Evolutionary conservation across 208 protist species (phyloP).

Genomic region (Jaenimonas drosophilae): DNA sequence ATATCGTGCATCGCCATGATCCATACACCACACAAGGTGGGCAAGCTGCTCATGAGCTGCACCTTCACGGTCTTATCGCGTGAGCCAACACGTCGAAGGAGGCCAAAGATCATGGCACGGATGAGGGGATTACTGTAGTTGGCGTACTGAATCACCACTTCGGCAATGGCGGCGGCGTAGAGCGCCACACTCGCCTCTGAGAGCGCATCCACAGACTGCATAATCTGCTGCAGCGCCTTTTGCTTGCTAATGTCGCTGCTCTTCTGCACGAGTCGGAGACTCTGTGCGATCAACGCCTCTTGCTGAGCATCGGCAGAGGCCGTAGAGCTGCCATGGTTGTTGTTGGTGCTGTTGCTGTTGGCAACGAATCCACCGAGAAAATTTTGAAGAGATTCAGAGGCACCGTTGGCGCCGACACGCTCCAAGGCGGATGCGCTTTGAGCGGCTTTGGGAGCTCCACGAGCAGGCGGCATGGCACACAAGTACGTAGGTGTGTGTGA

Average conservation of each 20-base stretch:
- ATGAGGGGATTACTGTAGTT: slow-evolving; percentile 52
- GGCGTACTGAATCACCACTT: slow-evolving; percentile 52
- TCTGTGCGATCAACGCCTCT: slow-evolving; percentile 39
- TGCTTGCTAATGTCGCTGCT: slow-evolving; percentile 79
- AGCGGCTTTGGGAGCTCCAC: slow-evolving; percentile 24
- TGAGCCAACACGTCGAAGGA: slow-evolving; percentile 39
- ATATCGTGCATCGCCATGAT: slow-evolving; percentile 79
- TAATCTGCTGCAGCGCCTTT: slow-evolving; percentile 65
- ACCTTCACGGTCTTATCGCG: slow-evolving; percentile 37
- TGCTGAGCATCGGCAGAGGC: slow-evolving; percentile 11
- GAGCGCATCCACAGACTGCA: slow-evolving; percentile 11
- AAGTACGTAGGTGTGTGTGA: too few species aligned
- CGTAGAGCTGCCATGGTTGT: slow-evolving; percentile 6
- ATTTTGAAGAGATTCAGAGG: slow-evolving; percentile 38
- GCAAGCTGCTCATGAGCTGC: slow-evolving; percentile 24
- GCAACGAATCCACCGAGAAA: slow-evolving; percentile 60
- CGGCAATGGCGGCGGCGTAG: slow-evolving; percentile 39
- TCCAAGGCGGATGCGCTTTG: slow-evolving; percentile 55
- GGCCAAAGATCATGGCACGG: slow-evolving; percentile 33
- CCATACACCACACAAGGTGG: slow-evolving; percentile 49
- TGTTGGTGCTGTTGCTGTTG: neutral
- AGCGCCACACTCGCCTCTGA: slow-evolving; percentile 24
- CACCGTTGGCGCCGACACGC: slow-evolving; percentile 28
- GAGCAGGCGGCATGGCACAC: too few species aligned
- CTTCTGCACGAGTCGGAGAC: slow-evolving; percentile 67